These are phyloP conservation scores for Stygiomarasmius scandens DNA, from an alignment of 1,284 basidiomycete species.

Conservation along the genomic window DNA sequence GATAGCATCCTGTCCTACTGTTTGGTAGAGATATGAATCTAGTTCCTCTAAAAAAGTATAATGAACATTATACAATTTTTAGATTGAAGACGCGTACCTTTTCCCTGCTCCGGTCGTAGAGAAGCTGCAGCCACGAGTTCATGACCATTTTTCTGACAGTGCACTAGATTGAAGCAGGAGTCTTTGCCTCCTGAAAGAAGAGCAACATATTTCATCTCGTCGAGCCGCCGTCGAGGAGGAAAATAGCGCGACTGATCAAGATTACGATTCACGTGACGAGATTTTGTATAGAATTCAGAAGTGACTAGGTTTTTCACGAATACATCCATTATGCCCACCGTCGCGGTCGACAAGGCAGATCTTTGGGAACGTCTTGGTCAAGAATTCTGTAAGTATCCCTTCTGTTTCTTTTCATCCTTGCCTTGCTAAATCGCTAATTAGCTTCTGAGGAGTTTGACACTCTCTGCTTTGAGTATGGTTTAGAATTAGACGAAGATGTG, in stretches of 20 bases:
- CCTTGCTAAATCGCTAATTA: slow-evolving; percentile 35
- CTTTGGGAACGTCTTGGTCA: slow-evolving; percentile 87
- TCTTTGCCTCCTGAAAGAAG: slow-evolving; percentile 98
- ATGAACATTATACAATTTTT: slow-evolving; percentile 17
- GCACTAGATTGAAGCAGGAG: slow-evolving; percentile 94
- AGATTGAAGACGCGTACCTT: slow-evolving; percentile 58
- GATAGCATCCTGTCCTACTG: slow-evolving; percentile 94
- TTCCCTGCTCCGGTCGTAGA: slow-evolving; percentile 80
- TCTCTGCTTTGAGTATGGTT: slow-evolving; percentile 96
- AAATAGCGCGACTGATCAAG: background rate
- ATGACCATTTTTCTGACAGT: slow-evolving; percentile 88
- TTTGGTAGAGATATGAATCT: slow-evolving; percentile 99
- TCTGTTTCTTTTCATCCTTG: slow-evolving; percentile 17
- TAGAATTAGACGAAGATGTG: slow-evolving; percentile 98
- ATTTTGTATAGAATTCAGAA: background rate
- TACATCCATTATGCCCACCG: slow-evolving; percentile 78
- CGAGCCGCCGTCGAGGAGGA: too few species aligned
- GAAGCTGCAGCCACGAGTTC: slow-evolving; percentile 89
- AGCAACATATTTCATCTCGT: slow-evolving; percentile 88
- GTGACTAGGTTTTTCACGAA: background rate
- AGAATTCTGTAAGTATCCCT: slow-evolving; percentile 68
- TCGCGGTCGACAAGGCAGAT: slow-evolving; percentile 94
- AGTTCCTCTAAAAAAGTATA: slow-evolving; percentile 78
- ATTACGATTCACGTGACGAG: background rate
- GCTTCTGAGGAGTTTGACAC: slow-evolving; percentile 94